Conservation (phyloP, 306 rosid species). For the Alnus glutinosa region DNA sequence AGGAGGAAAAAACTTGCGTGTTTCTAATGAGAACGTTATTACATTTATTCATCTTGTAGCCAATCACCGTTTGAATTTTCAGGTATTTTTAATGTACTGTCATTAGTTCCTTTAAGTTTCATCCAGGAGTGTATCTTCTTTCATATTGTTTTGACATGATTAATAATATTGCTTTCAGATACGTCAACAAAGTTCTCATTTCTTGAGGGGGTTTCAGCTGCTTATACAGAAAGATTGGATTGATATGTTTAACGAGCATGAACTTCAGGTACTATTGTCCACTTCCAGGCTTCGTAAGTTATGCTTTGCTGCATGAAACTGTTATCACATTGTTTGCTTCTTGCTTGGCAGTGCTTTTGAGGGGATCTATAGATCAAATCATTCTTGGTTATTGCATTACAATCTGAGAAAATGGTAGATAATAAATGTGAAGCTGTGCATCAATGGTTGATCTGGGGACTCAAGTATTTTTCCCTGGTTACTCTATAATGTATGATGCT, state of each 20-base stretch:
- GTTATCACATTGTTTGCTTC: not conserved
- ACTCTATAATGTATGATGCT: not conserved
- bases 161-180: slow-evolving; percentile 48
- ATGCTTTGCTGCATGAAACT: not conserved
- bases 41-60: slow-evolving; percentile 96
- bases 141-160: slow-evolving; percentile 10
- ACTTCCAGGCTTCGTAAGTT: slow-evolving; percentile 10
- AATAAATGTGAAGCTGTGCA: not conserved
- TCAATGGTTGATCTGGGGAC: not conserved
- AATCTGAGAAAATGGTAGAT: not conserved
- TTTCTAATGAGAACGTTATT: slow-evolving; percentile 84
- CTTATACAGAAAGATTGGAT: slow-evolving; percentile 98
- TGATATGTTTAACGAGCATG: slow-evolving; percentile 97
- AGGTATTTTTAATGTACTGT: slow-evolving; percentile 50
- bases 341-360: slow-evolving; percentile 18
- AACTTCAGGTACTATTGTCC: slow-evolving; percentile 74
- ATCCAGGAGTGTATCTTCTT: not conserved
- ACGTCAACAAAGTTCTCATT: slow-evolving; percentile 96
- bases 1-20: slow-evolving; percentile 72
- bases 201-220: slow-evolving; percentile 95
- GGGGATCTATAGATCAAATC: not conserved
- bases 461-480: not conserved
- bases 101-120: slow-evolving; percentile 13
- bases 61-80: slow-evolving; percentile 95
- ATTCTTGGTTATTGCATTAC: not conserved